Evolutionary conservation across 345 rosid species (phyloP).

Genomic region (Iberis pinnata): DNA sequence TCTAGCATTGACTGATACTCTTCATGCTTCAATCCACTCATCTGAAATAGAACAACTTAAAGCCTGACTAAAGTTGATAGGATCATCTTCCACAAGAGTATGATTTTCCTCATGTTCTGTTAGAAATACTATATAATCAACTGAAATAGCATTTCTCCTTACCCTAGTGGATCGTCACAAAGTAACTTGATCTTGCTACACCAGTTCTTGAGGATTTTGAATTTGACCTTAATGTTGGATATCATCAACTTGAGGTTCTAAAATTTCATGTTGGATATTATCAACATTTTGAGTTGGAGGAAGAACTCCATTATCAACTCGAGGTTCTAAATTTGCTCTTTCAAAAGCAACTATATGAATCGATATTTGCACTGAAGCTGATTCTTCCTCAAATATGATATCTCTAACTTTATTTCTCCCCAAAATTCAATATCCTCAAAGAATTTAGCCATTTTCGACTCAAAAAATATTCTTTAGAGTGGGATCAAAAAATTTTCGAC

Average conservation of each 20-base stretch:
- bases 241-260: neutral
- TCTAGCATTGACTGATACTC: neutral
- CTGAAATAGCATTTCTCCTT: neutral
- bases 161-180: neutral
- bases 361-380: neutral
- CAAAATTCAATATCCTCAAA: neutral
- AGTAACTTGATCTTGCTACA: neutral
- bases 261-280: neutral
- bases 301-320: neutral
- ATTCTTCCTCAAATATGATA: neutral
- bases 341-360: neutral
- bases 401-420: neutral
- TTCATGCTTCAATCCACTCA: neutral
- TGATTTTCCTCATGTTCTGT: neutral
- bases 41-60: neutral
- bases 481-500: neutral
- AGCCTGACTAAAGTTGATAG: neutral
- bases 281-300: neutral
- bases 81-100: neutral
- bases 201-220: neutral
- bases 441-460: neutral
- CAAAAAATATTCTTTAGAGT: neutral
- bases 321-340: neutral
- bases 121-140: neutral
- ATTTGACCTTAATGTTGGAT: neutral